These are phyloP conservation scores for Metschnikowia similis DNA, from an alignment of 805 yeast species.

Conservation along the genomic window DNA sequence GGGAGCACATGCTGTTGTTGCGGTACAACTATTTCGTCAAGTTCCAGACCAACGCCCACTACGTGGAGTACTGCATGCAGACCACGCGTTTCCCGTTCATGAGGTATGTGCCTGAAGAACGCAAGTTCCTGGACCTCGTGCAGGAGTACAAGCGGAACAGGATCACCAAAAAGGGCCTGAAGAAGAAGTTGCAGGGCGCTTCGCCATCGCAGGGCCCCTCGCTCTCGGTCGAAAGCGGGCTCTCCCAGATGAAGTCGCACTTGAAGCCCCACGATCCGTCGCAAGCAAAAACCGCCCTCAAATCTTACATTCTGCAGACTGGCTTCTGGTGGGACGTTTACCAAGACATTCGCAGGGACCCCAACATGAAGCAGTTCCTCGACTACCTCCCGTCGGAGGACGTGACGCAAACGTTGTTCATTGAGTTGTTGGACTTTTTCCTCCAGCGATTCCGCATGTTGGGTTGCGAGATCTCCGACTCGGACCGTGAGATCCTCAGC, in stretches of 20 bases:
- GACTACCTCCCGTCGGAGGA: conserved; percentile 10
- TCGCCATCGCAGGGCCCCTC: neutral
- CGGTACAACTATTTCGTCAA: conserved; percentile 10
- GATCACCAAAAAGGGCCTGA: neutral
- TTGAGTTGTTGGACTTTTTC: conserved; percentile 10
- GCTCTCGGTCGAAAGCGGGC: neutral
- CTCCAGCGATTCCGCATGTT: conserved; percentile 9
- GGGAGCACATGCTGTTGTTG: conserved; percentile 5
- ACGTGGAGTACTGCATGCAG: neutral
- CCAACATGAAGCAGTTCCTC: neutral
- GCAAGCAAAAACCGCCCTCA: neutral
- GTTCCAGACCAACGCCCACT: conserved; percentile 5
- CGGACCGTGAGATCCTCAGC: conserved; percentile 1
- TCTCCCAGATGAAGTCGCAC: neutral
- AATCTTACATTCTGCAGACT: neutral
- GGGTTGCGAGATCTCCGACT: conserved; percentile 5
- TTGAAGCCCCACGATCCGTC: neutral
- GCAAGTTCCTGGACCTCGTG: neutral
- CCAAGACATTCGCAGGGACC: conserved; percentile 12
- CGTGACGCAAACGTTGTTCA: conserved; percentile 5
- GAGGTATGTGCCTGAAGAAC: neutral
- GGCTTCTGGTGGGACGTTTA: conserved; percentile 14
- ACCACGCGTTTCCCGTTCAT: neutral
- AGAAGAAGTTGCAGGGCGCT: neutral
- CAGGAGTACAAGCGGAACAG: neutral